Percentiles rank a stretch among this genome's conserved stretches.
Conservation (phyloP, 306 rosid genomes). For the Lotus japonicus region DNA sequence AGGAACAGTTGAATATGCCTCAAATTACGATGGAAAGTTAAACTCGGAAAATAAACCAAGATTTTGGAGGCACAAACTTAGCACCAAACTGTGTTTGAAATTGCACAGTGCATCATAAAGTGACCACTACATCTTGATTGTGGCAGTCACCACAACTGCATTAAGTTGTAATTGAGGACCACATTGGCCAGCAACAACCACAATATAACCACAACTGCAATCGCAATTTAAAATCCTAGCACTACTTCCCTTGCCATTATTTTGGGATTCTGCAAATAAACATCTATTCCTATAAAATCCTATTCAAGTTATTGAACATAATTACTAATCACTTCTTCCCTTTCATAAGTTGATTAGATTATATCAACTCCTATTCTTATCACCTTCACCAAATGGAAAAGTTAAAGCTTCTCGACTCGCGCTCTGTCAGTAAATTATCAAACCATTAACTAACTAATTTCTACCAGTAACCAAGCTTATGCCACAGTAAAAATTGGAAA, state of each 20-base stretch:
- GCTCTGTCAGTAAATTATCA: not conserved
- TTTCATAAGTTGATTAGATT: not conserved
- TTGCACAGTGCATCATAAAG: too few species aligned
- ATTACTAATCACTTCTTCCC: too few species aligned
- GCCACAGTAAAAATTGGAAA: not conserved
- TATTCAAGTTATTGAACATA: too few species aligned
- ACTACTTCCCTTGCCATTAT: not conserved
- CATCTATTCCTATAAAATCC: not conserved
- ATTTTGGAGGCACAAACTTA: not conserved
- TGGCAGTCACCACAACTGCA: too few species aligned
- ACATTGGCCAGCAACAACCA: too few species aligned
- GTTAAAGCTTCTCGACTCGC: not conserved
- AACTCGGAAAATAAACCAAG: not conserved
- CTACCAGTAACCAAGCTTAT: not conserved
- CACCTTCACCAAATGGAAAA: not conserved
- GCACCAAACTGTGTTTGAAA: not conserved
- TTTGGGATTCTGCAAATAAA: not conserved
- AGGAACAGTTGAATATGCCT: not conserved
- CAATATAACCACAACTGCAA: too few species aligned
- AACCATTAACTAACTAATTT: constrained; percentile 5
- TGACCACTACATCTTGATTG: too few species aligned
- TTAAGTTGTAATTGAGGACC: too few species aligned
- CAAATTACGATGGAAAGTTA: not conserved
- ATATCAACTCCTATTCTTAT: not conserved
- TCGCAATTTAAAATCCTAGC: too few species aligned